Evolutionary conservation across 1,139 yeast genomes (phyloP), one percentile per base, ranked within the genome.

Genomic region (Magnusiomyces magnusii): DNA sequence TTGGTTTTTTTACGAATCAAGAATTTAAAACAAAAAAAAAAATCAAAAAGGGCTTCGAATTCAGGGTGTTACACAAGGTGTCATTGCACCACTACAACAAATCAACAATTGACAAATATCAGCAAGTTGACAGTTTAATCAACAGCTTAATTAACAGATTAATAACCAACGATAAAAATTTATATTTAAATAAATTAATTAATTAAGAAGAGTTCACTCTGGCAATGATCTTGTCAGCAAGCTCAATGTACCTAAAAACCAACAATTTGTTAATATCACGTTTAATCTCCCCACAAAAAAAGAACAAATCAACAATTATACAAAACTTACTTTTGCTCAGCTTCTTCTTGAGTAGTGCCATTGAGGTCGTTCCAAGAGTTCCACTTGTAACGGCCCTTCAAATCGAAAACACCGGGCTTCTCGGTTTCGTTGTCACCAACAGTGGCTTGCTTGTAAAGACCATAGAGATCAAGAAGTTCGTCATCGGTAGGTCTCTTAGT

Each of bases 321-420:
- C 36, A 39, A 39, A 15, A 44, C 49, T 44, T 21, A 44, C 75
- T 89, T 79, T 69, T 81, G 67, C 79, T 92, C 98, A 63, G 99
- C 99, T 39, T 91, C 97, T 67, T 85, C 96, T 75, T 87, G 88
- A 57, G 90, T 75, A 61, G 81, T 82, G 60, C 98, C 99, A 78
- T 89, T 86, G 69, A 86, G 78, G 68, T 85, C 85, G 70, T 85
- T 86, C 99, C 99, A 93, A 21, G 97, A 82, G 73, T 90, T 92
- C 98, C 98, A 93, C 82, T 93, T 93, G 83, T 88, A 88, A 77
- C 93, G 92, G 68, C 93, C 97, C 79, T 87, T 88, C 77, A 93
- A 81, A 77, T 92, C 96, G 75, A 92, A 89, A 64, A 88, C 77
- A 64, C 97, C 95, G 59, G 96, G 88, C 75, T 87, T 87, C 61